Base-by-base conservation (phyloP, 164 flowering plant genomes). In the Vitis rotundifolia region DNA sequence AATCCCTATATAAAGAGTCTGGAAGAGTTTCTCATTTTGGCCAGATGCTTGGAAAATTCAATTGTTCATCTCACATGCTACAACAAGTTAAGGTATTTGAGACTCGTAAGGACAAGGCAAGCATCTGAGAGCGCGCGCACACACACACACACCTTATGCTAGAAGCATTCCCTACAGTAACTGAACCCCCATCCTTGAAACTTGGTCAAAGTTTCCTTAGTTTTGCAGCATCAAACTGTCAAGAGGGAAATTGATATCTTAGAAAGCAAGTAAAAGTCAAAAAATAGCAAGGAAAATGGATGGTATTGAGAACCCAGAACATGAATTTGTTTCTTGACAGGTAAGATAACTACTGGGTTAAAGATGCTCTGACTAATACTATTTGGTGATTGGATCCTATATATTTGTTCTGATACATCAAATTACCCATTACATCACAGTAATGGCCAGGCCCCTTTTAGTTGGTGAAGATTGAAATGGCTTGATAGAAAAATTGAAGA, bases 151-250 rank as follows among this genome's bases (percentile, higher is more conserved):
- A 94, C 98, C 99, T 96, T 76, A 96, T 89, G 69, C 75, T 87
- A 70, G 99, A 96, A 71, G 98, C 94, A 89, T 96, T 96, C 64
- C 98, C 99, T 37, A 97, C 97, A 51, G 99, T 96, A 54, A 93
- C 97, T 72, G 99, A 78, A 63, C 99, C 97, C 11, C 93, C 92
- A 68, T 76, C 79, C 83, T 96, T 91, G 74, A 93, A 96, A 81
- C 93, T 93, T 75, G 98, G 97, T 58, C 92, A 73, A 49, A 96
- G 97, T 82, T 96, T 93, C 81, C 80, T 86, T 47, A 96, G 72
- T 75, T 87, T 96, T 50, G 76, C 81, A 68, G 98, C 87, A 85
- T 96, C 98, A 87, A 93, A 93, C 99, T 96, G 76, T 59, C 31
- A 72, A 67, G 63, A 59, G 4, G 47, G 22, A 71, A 31, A 78